These are phyloP conservation scores for Microascus cirrosus DNA, from an alignment of 2,329 filamentous ascomycete genomes.

Conservation along the genomic window DNA sequence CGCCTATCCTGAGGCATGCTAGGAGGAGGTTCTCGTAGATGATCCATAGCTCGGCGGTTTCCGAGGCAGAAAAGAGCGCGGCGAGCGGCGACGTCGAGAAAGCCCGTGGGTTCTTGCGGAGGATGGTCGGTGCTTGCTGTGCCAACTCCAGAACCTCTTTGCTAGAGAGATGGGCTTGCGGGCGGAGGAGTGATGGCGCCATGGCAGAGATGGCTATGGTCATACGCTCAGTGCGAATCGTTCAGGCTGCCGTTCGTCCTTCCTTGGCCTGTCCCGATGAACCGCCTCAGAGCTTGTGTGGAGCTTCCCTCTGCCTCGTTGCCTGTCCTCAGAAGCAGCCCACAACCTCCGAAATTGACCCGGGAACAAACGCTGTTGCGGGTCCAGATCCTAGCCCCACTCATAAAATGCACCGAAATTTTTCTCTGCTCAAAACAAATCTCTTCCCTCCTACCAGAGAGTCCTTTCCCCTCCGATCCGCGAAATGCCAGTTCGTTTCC, in stretches of 20 bases:
- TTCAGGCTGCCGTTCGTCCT: neutral
- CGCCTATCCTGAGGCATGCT: constrained; percentile 72
- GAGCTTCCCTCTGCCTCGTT: neutral
- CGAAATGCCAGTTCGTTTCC: neutral
- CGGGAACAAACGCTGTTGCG: neutral
- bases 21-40: constrained; percentile 80
- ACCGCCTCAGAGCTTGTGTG: neutral
- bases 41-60: constrained; percentile 73
- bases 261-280: neutral
- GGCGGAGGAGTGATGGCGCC: constrained; percentile 42
- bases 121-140: constrained; percentile 47
- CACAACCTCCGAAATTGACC: neutral
- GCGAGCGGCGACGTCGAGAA: constrained; percentile 42
- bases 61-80: constrained; percentile 44
- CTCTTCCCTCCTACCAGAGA: constrained; percentile 6
- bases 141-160: constrained; percentile 44
- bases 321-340: neutral
- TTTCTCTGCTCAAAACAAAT: neutral
- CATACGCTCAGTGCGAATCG: neutral
- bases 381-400: neutral
- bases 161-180: constrained; percentile 44
- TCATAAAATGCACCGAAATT: constrained; percentile 2
- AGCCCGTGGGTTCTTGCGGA: constrained; percentile 40
- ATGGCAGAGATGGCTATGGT: constrained; percentile 13
- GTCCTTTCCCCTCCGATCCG: constrained; percentile 2